A percentile compares a stretch with the other conserved stretches of the same genome.
Conservation (phyloP, 352 stramenopile genomes). For the Phytophthora cryptogea region DNA sequence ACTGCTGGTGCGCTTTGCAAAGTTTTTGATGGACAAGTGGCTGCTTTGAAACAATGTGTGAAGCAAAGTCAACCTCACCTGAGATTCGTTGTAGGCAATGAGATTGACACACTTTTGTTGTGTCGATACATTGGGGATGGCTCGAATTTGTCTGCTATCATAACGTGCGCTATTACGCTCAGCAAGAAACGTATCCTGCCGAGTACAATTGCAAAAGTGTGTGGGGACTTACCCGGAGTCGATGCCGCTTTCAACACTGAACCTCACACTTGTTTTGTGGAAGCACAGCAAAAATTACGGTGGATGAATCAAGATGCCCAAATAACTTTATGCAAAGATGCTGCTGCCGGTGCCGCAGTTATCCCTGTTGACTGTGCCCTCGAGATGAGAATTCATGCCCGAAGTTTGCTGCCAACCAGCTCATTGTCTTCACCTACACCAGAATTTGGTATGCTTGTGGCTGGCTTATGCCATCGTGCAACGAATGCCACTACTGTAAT, state of each 20-base stretch:
- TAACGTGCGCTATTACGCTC: conserved; percentile 34
- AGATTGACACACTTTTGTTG: conserved; percentile 30
- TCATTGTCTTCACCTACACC: conserved; percentile 1
- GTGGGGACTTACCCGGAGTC: conserved; percentile 19
- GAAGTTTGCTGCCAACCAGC: conserved; percentile 13
- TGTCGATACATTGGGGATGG: conserved; percentile 25
- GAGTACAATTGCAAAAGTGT: conserved; percentile 36
- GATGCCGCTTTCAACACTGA: background rate
- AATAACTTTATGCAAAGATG: conserved; percentile 38
- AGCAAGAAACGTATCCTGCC: conserved; percentile 18
- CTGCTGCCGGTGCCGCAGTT: conserved; percentile 6
- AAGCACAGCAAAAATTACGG: conserved; percentile 43
- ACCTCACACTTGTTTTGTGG: conserved; percentile 49
- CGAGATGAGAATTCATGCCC: conserved; percentile 15
- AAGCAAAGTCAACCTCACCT: conserved; percentile 31
- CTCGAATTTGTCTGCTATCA: conserved; percentile 18
- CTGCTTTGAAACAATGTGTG: conserved; percentile 36
- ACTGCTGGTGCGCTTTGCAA: conserved; percentile 20
- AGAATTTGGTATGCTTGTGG: conserved; percentile 22
- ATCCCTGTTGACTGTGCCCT: conserved; percentile 44
- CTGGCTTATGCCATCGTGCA: conserved; percentile 33
- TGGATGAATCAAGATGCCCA: conserved; percentile 51
- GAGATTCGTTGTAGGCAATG: conserved; percentile 2
- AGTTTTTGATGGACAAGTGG: conserved; percentile 20
- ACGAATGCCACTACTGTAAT: conserved; percentile 26